Conservation (phyloP, 108 stramenopile genomes). For the Skeletonema tropicum region DNA sequence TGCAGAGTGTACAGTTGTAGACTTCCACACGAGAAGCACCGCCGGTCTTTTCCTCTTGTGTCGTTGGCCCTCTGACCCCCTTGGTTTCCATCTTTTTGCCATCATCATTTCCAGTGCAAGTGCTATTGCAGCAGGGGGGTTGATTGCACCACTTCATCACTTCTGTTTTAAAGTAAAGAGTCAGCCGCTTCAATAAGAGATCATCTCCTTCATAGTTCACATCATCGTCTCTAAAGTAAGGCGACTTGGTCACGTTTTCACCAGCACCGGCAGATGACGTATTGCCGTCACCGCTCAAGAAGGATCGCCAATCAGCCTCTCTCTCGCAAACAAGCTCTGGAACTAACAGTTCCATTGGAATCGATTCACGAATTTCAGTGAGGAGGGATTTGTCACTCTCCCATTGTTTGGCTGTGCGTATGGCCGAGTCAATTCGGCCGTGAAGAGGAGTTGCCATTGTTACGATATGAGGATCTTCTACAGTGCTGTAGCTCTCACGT, state of each 20-base stretch:
- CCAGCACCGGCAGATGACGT: not conserved
- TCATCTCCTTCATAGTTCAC: constrained; percentile 54
- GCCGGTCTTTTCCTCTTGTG: constrained; percentile 64
- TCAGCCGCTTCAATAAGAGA: constrained; percentile 72
- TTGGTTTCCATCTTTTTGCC: constrained; percentile 49
- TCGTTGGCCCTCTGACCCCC: constrained; percentile 58
- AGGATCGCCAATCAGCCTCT: constrained; percentile 20
- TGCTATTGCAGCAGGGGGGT: constrained; percentile 60
- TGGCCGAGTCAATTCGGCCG: constrained; percentile 39
- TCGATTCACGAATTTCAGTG: constrained; percentile 51
- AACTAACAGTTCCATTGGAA: constrained; percentile 59
- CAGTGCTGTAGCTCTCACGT: too few species aligned
- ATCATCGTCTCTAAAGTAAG: constrained; percentile 41
- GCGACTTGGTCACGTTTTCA: not conserved
- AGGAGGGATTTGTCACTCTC: constrained; percentile 59
- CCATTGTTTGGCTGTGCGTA: constrained; percentile 69
- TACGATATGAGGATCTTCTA: too few species aligned
- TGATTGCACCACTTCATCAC: constrained; percentile 86
- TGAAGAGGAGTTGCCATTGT: constrained; percentile 36
- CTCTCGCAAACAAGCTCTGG: constrained; percentile 39
- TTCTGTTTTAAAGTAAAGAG: constrained; percentile 69
- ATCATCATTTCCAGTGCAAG: constrained; percentile 49
- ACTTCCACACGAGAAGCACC: constrained; percentile 76
- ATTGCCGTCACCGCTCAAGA: not conserved
- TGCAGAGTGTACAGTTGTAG: constrained; percentile 75